phyloP scores from a whole-genome alignment of 495 filamentous ascomycete genomes.

The Usnea hakonensis region DNA sequence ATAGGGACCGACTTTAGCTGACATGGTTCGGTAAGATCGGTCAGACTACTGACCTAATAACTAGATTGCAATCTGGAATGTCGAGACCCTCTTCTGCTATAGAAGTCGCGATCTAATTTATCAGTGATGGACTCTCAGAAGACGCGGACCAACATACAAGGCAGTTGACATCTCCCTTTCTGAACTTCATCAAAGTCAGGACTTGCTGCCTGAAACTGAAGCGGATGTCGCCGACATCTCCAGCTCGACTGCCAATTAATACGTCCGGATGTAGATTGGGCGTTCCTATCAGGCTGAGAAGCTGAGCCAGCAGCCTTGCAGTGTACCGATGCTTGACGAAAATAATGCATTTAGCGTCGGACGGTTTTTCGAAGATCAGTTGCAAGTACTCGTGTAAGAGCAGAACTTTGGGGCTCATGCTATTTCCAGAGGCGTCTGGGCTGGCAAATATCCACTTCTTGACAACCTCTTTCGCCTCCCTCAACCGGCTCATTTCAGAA shows the following conservation, averaged over 20 bases:
- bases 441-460: slow-evolving; percentile 38
- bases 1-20: slow-evolving; percentile 24
- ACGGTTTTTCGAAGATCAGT: slow-evolving; percentile 47
- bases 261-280: slow-evolving; percentile 55
- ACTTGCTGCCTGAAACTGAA: slow-evolving; percentile 70
- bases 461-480: slow-evolving; percentile 53
- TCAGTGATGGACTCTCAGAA: slow-evolving; percentile 70
- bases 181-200: slow-evolving; percentile 66
- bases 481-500: slow-evolving; percentile 45
- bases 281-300: slow-evolving; percentile 53
- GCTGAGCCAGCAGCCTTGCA: slow-evolving; percentile 58
- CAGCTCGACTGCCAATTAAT: slow-evolving; percentile 53
- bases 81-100: slow-evolving; percentile 95
- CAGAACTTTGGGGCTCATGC: slow-evolving; percentile 67
- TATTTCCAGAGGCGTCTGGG: slow-evolving; percentile 26
- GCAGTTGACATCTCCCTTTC: slow-evolving; percentile 76
- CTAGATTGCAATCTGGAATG: slow-evolving; percentile 88
- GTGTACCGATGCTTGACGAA: slow-evolving; percentile 77
- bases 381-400: slow-evolving; percentile 50
- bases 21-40: not conserved
- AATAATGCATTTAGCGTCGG: slow-evolving; percentile 70
- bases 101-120: slow-evolving; percentile 59
- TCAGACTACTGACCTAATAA: slow-evolving; percentile 49
- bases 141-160: slow-evolving; percentile 29
- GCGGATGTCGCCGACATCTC: slow-evolving; percentile 45